These are phyloP conservation scores for Teratosphaeria viscida DNA, from an alignment of 2,329 filamentous ascomycete species.

Conservation along the genomic window DNA sequence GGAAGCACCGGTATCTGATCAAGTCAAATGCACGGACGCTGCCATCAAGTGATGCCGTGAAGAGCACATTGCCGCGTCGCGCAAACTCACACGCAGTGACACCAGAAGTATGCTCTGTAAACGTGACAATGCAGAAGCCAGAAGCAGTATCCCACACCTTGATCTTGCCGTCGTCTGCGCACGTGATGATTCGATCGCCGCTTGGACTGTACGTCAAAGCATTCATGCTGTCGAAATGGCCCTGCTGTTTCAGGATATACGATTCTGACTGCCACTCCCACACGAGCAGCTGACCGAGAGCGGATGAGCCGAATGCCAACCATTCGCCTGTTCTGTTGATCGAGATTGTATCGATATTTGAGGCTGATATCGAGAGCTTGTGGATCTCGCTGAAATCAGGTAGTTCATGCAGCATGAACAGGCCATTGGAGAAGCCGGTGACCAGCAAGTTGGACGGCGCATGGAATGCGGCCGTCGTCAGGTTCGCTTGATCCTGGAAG, in stretches of 20 bases:
- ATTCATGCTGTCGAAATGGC: conserved; percentile 94
- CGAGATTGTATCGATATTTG: conserved; percentile 87
- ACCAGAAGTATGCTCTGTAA: conserved; percentile 90
- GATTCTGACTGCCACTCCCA: conserved; percentile 99
- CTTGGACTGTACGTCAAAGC: conserved; percentile 86
- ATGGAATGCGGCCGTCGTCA: conserved; percentile 87
- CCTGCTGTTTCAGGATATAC: conserved; percentile 96
- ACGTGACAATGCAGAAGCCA: conserved; percentile 95
- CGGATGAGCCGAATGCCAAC: conserved; percentile 93
- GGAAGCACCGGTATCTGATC: conserved; percentile 90
- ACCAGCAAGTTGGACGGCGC: conserved; percentile 83
- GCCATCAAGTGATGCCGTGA: conserved; percentile 88
- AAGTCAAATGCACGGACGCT: conserved; percentile 94
- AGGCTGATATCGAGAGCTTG: conserved; percentile 86
- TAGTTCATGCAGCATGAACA: conserved; percentile 91
- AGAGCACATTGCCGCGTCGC: conserved; percentile 88
- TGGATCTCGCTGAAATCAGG: conserved; percentile 95
- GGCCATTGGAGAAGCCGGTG: conserved; percentile 85
- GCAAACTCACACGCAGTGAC: conserved; percentile 93
- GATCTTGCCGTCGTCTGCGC: conserved; percentile 93
- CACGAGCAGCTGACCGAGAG: conserved; percentile 87
- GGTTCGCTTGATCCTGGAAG: conserved; percentile 69
- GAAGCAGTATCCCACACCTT: conserved; percentile 97
- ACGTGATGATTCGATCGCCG: conserved; percentile 83
- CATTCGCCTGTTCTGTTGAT: conserved; percentile 94